Conservation (phyloP, 176 grass and related monocot genomes). For the Olyra latifolia region DNA sequence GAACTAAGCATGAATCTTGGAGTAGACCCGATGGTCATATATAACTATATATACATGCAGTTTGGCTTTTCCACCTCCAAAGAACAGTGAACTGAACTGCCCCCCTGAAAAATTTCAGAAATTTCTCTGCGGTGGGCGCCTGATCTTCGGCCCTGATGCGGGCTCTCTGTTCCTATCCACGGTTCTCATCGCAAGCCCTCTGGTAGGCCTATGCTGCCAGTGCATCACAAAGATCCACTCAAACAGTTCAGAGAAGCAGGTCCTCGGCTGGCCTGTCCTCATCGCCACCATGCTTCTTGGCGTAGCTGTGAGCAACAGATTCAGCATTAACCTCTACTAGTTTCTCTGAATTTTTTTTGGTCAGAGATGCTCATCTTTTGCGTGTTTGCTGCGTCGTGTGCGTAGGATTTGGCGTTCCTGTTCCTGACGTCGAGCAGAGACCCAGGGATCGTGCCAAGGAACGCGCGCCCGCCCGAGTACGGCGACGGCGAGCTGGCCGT, state of each 20-base stretch:
- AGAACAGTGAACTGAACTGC: not conserved
- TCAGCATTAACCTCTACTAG: not conserved
- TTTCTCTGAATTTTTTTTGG: not conserved
- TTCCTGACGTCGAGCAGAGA: conserved; percentile 84
- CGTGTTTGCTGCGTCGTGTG: not conserved
- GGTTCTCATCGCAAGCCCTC: conserved; percentile 52
- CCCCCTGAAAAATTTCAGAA: conserved; percentile 42
- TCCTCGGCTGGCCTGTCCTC: conserved; percentile 64
- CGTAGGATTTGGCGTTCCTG: conserved; percentile 65
- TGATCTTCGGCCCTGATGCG: conserved; percentile 91
- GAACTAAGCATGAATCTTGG: too few species aligned
- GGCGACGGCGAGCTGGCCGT: not conserved
- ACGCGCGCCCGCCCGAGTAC: conserved; percentile 44
- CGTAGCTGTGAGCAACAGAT: conserved; percentile 35
- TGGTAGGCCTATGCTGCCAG: conserved; percentile 64
- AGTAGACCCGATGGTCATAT: too few species aligned
- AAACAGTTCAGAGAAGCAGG: not conserved
- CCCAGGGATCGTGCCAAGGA: conserved; percentile 88
- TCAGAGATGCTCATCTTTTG: not conserved
- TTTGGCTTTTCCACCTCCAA: not conserved
- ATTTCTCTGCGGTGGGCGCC: conserved; percentile 76
- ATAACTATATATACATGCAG: too few species aligned
- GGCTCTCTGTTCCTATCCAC: conserved; percentile 67
- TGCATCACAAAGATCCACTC: conserved; percentile 59
- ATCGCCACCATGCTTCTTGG: conserved; percentile 42